Conservation (phyloP, 108 stramenopile species). For the Nannochloropsis granulata region DNA sequence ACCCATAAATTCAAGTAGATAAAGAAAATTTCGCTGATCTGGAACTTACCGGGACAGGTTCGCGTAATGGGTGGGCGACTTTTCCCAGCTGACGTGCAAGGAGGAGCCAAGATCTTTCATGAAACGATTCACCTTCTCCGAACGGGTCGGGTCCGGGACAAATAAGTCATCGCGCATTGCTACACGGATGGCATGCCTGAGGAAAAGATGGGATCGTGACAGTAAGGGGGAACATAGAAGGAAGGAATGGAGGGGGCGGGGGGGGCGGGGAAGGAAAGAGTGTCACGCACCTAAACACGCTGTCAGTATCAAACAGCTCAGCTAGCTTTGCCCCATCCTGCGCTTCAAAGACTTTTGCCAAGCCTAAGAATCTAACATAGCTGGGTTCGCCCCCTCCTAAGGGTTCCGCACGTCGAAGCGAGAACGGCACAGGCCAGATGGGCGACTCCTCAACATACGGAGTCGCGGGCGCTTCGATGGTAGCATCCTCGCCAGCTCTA, state of each 20-base stretch:
- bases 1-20: no score
- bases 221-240: neutral
- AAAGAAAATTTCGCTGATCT: no score
- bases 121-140: neutral
- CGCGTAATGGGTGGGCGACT: neutral
- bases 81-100: neutral
- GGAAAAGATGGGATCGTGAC: neutral
- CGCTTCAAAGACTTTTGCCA: neutral
- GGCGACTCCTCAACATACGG: neutral
- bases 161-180: neutral
- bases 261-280: no score
- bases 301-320: neutral
- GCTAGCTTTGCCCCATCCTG: neutral
- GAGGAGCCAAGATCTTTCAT: neutral
- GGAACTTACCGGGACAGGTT: neutral
- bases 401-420: neutral
- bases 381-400: neutral
- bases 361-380: neutral
- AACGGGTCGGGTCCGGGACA: neutral
- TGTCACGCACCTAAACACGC: neutral
- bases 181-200: neutral
- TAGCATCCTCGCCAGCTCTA: neutral
- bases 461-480: neutral
- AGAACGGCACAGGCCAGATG: neutral
- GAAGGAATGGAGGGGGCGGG: no score